Conservation (phyloP, 148 eudicot genomes). For the Chenopodium berlandieri region DNA sequence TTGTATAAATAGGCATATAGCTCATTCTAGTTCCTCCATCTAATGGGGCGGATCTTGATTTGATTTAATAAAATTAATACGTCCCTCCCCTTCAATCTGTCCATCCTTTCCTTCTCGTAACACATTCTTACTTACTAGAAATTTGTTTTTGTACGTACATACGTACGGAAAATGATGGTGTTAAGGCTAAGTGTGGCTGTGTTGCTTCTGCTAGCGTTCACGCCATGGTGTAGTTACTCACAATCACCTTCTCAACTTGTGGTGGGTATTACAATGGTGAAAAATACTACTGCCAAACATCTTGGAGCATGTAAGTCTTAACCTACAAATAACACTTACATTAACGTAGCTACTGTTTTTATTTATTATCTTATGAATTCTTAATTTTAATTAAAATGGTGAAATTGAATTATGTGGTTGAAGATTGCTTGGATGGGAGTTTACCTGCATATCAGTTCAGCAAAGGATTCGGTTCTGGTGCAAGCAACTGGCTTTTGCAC, state of each 20-base stretch:
- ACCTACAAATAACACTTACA: background rate
- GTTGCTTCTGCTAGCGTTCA: conserved; percentile 29
- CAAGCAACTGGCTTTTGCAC: conserved; percentile 83
- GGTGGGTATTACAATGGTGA: conserved; percentile 70
- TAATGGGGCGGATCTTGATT: background rate
- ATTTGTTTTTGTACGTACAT: too few relatives aligned
- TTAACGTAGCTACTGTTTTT: background rate
- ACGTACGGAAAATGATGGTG: conserved; percentile 1
- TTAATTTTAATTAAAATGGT: background rate
- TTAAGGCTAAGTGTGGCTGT: conserved; percentile 5
- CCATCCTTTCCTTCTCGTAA: too few relatives aligned
- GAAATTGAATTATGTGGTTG: background rate
- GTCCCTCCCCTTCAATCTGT: too few relatives aligned
- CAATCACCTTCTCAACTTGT: conserved; percentile 27
- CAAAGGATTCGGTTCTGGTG: conserved; percentile 82
- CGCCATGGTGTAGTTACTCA: conserved; percentile 30
- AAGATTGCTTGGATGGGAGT: conserved; percentile 97
- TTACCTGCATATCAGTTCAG: conserved; percentile 85
- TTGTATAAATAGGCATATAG: too few relatives aligned
- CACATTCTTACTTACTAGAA: too few relatives aligned
- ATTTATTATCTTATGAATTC: too few relatives aligned
- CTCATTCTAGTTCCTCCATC: too few relatives aligned
- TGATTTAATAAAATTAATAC: too few relatives aligned
- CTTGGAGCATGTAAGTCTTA: conserved; percentile 64
- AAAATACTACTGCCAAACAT: conserved; percentile 35